Base-by-base conservation (phyloP, 2,329 filamentous ascomycete species). In the Fusarium tupiense region DNA sequence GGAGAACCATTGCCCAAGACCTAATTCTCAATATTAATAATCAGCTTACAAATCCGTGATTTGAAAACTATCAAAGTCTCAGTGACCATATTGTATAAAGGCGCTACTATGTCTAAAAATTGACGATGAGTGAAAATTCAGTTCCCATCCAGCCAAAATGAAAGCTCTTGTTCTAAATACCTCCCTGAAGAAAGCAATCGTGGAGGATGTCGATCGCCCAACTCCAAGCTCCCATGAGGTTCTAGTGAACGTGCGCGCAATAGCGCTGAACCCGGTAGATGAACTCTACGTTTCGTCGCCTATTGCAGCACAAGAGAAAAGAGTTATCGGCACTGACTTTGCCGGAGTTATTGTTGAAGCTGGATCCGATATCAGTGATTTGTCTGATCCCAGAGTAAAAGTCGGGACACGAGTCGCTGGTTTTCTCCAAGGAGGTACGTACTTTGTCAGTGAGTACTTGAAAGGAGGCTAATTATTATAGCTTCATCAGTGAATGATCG, bases 241-340 rank as follows among this genome's bases (percentile, higher is more conserved):
- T 24, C 63, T 81, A 2, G 60, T 81, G 5, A 72, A 59, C 1
- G 74, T 81, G 14, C 62, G 67, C 10, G 77, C 77, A 2, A 68
- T 81, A 47, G 79, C 78, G 0, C 61, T 81, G 12, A 81, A 80
- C 5, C 78, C 77, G 1, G 75, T 81, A 2, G 79, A 80, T 46
- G 68, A 80, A 12, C 77, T 85, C 2, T 85, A 84, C 56, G 79
- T 80, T 5, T 60, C 46, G 5, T 71, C 82, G 5, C 84, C 83
- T 0, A 79, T 85, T 19, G 83, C 77, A 3, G 37, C 54, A 12
- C 44, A 75, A 47, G 43, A 80, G 64, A 41, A 79, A 8, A 78
- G 83, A 2, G 73, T 80, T 0, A 67, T 85, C 2, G 84, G 85
- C 11, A 84, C 80, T 49, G 84, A 86, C 64, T 86, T 86, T 50